phyloP scores from a whole-genome alignment of 768 basidiomycete species.

The Asterophora parasitica region DNA sequence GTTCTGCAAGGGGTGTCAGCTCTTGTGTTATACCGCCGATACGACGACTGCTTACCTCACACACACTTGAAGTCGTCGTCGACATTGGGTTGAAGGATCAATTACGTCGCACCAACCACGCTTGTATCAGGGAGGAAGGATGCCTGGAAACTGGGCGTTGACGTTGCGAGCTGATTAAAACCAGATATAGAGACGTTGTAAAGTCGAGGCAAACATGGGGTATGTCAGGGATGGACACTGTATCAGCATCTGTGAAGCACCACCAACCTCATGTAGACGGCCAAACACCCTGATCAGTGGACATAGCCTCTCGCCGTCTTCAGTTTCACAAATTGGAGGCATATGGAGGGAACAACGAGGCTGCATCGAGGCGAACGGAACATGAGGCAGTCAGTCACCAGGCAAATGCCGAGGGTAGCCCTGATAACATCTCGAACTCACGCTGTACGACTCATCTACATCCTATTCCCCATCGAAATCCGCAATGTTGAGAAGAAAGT shows the following conservation, averaged over 20 bases:
- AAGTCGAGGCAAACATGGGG: neutral
- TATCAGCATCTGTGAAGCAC: conserved; percentile 22
- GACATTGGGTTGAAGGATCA: neutral
- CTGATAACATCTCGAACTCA: conserved; percentile 28
- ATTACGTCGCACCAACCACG: too few relatives aligned
- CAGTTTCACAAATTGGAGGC: neutral
- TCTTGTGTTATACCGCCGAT: conserved; percentile 2
- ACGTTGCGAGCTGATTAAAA: conserved; percentile 7
- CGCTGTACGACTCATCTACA: conserved; percentile 28
- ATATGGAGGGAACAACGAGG: conserved; percentile 31
- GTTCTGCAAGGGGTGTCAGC: conserved; percentile 29
- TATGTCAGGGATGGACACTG: neutral
- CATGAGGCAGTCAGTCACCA: conserved; percentile 17
- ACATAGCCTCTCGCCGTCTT: conserved; percentile 13
- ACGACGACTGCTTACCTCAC: conserved; percentile 38
- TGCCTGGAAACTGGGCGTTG: neutral
- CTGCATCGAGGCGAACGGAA: conserved; percentile 21
- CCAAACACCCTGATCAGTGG: neutral
- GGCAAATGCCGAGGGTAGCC: conserved; percentile 22
- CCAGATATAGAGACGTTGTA: neutral
- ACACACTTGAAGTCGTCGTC: conserved; percentile 32
- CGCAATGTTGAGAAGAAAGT: conserved; percentile 39
- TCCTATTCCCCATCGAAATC: conserved; percentile 26
- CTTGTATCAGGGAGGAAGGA: conserved; percentile 1
- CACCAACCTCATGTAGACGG: conserved; percentile 17